phyloP scores from a whole-genome alignment of 352 stramenopile species.

The Pythium apleroticum region DNA sequence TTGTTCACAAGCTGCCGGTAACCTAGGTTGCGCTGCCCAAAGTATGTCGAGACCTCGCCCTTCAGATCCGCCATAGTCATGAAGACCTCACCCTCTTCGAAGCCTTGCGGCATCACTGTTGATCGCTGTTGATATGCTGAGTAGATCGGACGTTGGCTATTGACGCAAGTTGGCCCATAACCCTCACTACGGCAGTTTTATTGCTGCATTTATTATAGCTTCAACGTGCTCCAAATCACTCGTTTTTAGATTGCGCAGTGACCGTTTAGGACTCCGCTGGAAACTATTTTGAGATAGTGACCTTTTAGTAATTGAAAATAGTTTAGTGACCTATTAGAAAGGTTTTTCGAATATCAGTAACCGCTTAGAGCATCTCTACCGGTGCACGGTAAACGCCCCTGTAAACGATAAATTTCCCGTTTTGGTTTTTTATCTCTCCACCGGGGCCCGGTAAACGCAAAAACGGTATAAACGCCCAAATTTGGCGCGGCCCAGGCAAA shows the following conservation, averaged over 20 bases:
- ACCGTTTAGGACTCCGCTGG: neutral
- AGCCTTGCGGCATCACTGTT: neutral
- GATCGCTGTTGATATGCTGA: constrained; percentile 1
- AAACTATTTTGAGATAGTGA: neutral
- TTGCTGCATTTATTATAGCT: neutral
- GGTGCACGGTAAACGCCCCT: too few species aligned
- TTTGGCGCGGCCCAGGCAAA: too few species aligned
- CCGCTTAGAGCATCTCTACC: too few species aligned
- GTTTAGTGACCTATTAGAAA: neutral
- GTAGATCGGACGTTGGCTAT: neutral
- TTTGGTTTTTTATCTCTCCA: too few species aligned
- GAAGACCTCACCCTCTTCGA: constrained; percentile 5
- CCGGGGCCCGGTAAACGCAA: too few species aligned
- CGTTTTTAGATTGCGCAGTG: neutral
- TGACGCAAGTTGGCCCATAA: neutral
- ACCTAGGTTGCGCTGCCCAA: constrained; percentile 1
- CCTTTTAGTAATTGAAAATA: neutral
- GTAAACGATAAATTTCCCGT: too few species aligned
- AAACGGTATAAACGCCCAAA: too few species aligned
- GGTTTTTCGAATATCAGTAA: neutral
- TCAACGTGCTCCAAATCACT: neutral
- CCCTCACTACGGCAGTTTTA: neutral
- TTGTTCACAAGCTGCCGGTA: constrained; percentile 6
- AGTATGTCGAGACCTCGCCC: neutral
- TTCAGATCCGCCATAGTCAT: constrained; percentile 1